A percentile compares a stretch with the other conserved stretches of the same genome.
These are phyloP conservation scores for Eucalyptus decipiens DNA, from an alignment of 345 rosid species.

Conservation along the genomic window DNA sequence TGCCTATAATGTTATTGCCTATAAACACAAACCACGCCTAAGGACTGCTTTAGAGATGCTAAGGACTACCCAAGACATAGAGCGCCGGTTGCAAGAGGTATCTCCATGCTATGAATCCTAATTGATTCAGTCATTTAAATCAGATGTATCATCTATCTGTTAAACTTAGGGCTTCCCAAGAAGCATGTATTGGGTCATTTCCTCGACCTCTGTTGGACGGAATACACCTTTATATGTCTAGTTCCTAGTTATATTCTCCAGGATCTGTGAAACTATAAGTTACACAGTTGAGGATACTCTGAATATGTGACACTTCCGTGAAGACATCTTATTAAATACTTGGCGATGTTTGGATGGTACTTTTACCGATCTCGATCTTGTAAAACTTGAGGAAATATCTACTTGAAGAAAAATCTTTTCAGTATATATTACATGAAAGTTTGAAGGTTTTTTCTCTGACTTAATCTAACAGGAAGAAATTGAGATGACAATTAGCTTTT, in stretches of 20 bases:
- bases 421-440: neutral
- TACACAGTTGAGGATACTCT: neutral
- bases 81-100: conserved; percentile 51
- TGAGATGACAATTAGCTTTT: neutral
- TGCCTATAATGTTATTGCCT: conserved; percentile 58
- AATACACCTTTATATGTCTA: neutral
- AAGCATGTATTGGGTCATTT: neutral
- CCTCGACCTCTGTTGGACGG: neutral
- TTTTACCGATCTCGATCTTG: neutral
- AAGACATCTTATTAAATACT: neutral
- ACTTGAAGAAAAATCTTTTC: neutral
- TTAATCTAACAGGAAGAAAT: neutral
- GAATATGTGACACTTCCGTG: neutral
- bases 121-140: neutral
- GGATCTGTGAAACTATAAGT: neutral
- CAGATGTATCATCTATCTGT: neutral
- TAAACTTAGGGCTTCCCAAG: neutral
- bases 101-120: neutral
- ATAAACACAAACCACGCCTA: conserved; percentile 74
- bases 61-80: conserved; percentile 61
- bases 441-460: neutral
- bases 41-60: conserved; percentile 76
- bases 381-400: neutral
- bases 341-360: neutral
- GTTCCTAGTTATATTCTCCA: neutral